These are phyloP conservation scores for Penicillium soppii DNA, from an alignment of 495 filamentous ascomycete species.

Conservation along the genomic window DNA sequence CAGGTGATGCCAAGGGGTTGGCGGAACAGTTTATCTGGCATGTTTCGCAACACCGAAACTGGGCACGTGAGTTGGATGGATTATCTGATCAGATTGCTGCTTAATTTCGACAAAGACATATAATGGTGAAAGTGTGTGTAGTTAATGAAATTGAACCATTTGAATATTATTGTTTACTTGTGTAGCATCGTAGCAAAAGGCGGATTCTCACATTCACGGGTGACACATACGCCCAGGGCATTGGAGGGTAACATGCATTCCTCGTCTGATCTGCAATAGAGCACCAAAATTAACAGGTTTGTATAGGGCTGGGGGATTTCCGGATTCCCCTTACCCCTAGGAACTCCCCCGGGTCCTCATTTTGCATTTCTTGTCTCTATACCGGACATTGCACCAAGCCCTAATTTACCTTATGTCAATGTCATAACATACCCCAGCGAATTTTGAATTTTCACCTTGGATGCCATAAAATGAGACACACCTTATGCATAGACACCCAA, in stretches of 20 bases:
- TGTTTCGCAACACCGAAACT: constrained; percentile 69
- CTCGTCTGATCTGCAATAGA: background rate
- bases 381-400: too few relatives aligned
- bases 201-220: too few relatives aligned
- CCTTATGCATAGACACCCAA: background rate
- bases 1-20: constrained; percentile 57
- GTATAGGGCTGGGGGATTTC: background rate
- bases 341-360: background rate
- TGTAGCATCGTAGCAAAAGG: too few relatives aligned
- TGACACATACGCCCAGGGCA: background rate
- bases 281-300: background rate
- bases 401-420: too few relatives aligned
- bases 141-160: background rate
- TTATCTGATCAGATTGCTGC: constrained; percentile 44
- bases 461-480: too few relatives aligned
- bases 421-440: too few relatives aligned
- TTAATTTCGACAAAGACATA: constrained; percentile 16
- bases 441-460: too few relatives aligned
- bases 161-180: too few relatives aligned
- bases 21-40: constrained; percentile 64
- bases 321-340: background rate
- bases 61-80: constrained; percentile 69
- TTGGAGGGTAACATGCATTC: background rate
- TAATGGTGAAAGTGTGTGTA: background rate
- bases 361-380: too few relatives aligned